Evolutionary conservation across 352 stramenopile species (phyloP), one percentile per base, ranked within the genome.

Genomic region (Phytophthora sansomeana): DNA sequence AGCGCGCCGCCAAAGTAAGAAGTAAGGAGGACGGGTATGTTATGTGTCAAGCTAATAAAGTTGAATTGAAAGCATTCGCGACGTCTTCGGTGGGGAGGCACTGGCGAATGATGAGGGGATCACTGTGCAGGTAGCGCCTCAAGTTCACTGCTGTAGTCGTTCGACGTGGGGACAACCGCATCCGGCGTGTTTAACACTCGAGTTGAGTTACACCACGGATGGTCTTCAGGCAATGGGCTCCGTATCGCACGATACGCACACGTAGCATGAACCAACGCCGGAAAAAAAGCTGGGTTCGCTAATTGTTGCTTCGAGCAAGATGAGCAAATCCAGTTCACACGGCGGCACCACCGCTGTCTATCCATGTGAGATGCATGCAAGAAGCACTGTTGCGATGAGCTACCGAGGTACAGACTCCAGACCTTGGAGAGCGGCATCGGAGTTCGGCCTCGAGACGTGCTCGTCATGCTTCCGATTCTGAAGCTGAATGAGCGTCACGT

Each of bases 1-100:
- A 43, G 64, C 35, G 52, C 8, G 48, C 21, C 38, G 30, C 38
- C 35, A 17, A 62, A 67, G 62, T 72, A 67, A 71, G 4, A 58
- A 69, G 46, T 58, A 62, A 64, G 46, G 58, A 67, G 16, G 17
- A 50, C 26, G 17, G 19, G 48, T 68, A 74, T 67, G 59, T 58
- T 63, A 70, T 61, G 36, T 63, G 58, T 53, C 38, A 58, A 28
- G 42, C 49, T 62, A 75, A 68, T 75, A 72, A 69, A 72, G 47
- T 60, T 69, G 14, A 57, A 72, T 52, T 59, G 43, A 48, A 59
- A 33, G 32, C 38, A 28, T 65, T 50, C n/a, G 13, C 8, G 6
- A 13, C 9, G 32, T 54, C n/a, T 36, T 28, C n/a, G 55, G 19
- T 32, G 26, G 26, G n/a, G 5, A 16, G 3, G 26, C 26, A 2